A percentile compares a stretch with the other conserved stretches of the same genome.
Evolutionary conservation across 352 stramenopile species (phyloP).

Genomic region (Phytopythium sindhum): DNA sequence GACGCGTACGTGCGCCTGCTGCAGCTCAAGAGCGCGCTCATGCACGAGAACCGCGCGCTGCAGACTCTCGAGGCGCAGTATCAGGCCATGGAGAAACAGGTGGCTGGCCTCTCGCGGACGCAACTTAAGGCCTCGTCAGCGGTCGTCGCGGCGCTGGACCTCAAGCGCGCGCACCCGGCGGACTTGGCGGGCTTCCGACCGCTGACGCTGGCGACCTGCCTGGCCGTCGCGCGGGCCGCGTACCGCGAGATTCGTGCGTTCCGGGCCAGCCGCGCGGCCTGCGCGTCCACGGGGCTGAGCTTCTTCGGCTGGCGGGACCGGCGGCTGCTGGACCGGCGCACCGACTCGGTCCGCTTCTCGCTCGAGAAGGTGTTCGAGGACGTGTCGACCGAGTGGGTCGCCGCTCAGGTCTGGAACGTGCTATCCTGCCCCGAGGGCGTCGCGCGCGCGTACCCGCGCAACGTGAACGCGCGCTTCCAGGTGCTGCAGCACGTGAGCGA

Average conservation of each 20-base stretch:
- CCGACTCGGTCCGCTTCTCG: constrained; percentile 59
- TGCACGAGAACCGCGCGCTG: constrained; percentile 56
- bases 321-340: constrained; percentile 35
- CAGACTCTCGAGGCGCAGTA: constrained; percentile 38
- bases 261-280: constrained; percentile 36
- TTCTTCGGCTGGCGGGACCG: constrained; percentile 69
- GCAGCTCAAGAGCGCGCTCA: constrained; percentile 41
- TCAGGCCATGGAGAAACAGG: constrained; percentile 45
- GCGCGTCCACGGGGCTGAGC: constrained; percentile 48
- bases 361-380: constrained; percentile 60
- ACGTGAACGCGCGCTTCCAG: constrained; percentile 57
- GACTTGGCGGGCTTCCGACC: constrained; percentile 31
- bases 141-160: constrained; percentile 20
- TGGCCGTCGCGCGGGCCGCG: constrained; percentile 37
- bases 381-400: constrained; percentile 32
- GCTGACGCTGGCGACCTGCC: constrained; percentile 39
- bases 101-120: constrained; percentile 27
- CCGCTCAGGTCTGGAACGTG: constrained; percentile 40
- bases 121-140: constrained; percentile 37
- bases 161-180: constrained; percentile 36
- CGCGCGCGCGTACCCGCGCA: constrained; percentile 46
- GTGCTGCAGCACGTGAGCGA: constrained; percentile 57
- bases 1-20: constrained; percentile 48
- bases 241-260: constrained; percentile 53
- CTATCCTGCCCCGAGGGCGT: constrained; percentile 43